phyloP scores from a whole-genome alignment of 139 green algal genomes.

The Spirogloea muscicola region DNA sequence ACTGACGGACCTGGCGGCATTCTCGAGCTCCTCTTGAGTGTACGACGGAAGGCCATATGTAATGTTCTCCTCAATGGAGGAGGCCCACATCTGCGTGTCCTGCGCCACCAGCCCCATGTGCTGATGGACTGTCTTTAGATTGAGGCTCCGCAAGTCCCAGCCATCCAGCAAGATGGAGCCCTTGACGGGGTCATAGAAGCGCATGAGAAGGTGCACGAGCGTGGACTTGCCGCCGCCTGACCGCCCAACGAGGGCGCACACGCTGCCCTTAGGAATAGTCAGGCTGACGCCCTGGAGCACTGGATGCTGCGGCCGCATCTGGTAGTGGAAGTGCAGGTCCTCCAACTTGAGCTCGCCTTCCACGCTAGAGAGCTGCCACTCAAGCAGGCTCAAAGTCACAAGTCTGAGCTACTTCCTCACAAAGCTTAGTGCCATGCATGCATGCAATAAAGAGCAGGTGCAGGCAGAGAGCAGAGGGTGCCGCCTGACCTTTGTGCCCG shows the following conservation, averaged over 20 bases:
- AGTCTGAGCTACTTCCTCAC: too few relatives aligned
- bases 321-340: conserved; percentile 52
- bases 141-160: conserved; percentile 45
- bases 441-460: too few relatives aligned
- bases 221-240: conserved; percentile 56
- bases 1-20: conserved; percentile 29
- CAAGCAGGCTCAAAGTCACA: too few relatives aligned
- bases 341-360: conserved; percentile 28
- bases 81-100: conserved; percentile 57
- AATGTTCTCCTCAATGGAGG: conserved; percentile 48
- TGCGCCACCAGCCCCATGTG: conserved; percentile 54
- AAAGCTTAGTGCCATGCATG: too few relatives aligned
- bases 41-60: conserved; percentile 40
- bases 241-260: conserved; percentile 52
- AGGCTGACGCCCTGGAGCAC: conserved; percentile 52
- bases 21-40: conserved; percentile 37
- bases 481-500: conserved; percentile 33
- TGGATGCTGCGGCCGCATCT: conserved; percentile 52
- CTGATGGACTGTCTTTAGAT: conserved; percentile 43
- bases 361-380: conserved; percentile 36
- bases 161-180: conserved; percentile 51
- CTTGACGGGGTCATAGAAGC: conserved; percentile 54
- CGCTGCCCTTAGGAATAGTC: conserved; percentile 36
- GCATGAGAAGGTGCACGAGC: conserved; percentile 53
- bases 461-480: neutral